A percentile compares a stretch with the other conserved stretches of the same genome.
Conservation (phyloP, 768 basidiomycete species). For the Rhodocollybia butyracea region DNA sequence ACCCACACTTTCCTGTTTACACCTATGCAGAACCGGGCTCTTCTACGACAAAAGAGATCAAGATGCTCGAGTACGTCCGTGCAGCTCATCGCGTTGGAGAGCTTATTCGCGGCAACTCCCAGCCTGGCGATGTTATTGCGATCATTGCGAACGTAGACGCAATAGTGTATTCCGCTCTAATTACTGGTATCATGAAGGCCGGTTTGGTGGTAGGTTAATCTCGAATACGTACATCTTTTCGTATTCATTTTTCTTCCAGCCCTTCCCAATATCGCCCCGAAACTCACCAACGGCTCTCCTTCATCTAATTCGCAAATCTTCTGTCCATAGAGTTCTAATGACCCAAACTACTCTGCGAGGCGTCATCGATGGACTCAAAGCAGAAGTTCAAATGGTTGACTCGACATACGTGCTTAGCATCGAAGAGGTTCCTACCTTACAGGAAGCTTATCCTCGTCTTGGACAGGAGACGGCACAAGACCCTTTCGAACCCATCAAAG, state of each 20-base stretch:
- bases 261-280: slow-evolving; percentile 35
- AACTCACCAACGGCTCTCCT: slow-evolving; percentile 31
- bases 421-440: slow-evolving; percentile 15
- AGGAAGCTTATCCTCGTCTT: slow-evolving; percentile 24
- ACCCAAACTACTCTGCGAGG: slow-evolving; percentile 20
- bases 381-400: slow-evolving; percentile 8
- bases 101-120: slow-evolving; percentile 12
- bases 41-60: slow-evolving; percentile 16
- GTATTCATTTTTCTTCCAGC: slow-evolving; percentile 14
- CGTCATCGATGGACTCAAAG: slow-evolving; percentile 19
- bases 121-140: slow-evolving; percentile 23
- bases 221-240: slow-evolving; percentile 6
- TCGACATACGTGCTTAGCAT: slow-evolving; percentile 9
- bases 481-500: slow-evolving; percentile 9
- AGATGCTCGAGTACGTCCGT: slow-evolving; percentile 22
- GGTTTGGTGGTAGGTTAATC: slow-evolving; percentile 25
- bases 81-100: slow-evolving; percentile 28
- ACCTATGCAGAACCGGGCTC: slow-evolving; percentile 23
- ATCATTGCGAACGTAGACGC: slow-evolving; percentile 28
- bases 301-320: slow-evolving; percentile 26
- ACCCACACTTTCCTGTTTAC: slow-evolving; percentile 27
- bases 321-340: slow-evolving; percentile 27
- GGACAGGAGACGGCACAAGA: slow-evolving; percentile 17
- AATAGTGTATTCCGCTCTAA: slow-evolving; percentile 23
- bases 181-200: slow-evolving; percentile 22